Evolutionary conservation across 129 eudicot genomes (phyloP), one percentile per base, ranked within the genome.

Genomic region (Centella asiatica): DNA sequence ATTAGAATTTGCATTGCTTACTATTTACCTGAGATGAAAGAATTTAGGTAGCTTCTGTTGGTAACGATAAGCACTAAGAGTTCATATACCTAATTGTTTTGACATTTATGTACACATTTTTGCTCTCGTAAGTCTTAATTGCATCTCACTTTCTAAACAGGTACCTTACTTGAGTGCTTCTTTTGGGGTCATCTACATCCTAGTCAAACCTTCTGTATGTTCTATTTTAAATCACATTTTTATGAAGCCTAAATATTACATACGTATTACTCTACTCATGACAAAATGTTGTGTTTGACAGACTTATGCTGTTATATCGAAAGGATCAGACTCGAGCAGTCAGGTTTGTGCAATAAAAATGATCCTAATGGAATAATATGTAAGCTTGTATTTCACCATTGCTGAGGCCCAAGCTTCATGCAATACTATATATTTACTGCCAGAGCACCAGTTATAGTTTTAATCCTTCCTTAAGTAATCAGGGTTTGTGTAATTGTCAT

Each of bases 271-370:
- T 31, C 24, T 14, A 53, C 10, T 26, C n/a, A n/a, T 53, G 27
- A 53, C 19, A 11, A 26, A 14, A 4, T 0, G 0, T 27, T 53
- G 8, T 53, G 59, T 27, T 60, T 51, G 27, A 69, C 89, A 90
- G 98, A 90, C 98, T 23, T 86, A 81, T 64, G 95, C 98, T 29
- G 75, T 90, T 70, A 87, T 90, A 76, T 90, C 98, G 44, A 84
- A 77, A 72, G 95, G 78, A 71, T 79, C 98, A 79, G 79, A 72
- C 68, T 72, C 95, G 56, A 74, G 73, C 6, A 77, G 87, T 84
- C 98, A 90, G 95, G 98, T 90, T 57, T 18, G 89, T 78, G 18
- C 25, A 48, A 37, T 19, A 22, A 57, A 60, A 4, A 29, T 66
- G 34, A 53, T 27, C n/a, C n/a, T n/a, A n/a, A n/a, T n/a, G n/a